These are phyloP conservation scores for Nemania sp. DNA, from an alignment of 2,329 filamentous ascomycete genomes.

Conservation along the genomic window DNA sequence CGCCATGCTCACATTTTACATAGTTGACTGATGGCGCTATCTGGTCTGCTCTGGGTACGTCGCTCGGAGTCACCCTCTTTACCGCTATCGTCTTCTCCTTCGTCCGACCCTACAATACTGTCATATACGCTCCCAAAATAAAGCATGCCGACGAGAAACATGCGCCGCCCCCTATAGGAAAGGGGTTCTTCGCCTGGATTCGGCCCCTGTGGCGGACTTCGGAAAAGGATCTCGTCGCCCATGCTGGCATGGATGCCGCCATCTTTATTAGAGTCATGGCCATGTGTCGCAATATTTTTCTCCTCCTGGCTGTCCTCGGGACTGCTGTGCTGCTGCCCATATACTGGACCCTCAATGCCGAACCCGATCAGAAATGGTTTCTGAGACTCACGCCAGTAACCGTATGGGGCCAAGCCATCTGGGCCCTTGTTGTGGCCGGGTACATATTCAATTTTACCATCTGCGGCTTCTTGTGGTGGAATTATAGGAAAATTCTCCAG, in stretches of 20 bases:
- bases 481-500: conserved; percentile 73
- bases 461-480: conserved; percentile 83
- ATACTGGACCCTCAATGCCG: conserved; percentile 62
- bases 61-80: conserved; percentile 71
- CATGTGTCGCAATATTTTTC: conserved; percentile 93
- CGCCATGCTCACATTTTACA: conserved; percentile 11
- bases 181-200: conserved; percentile 87
- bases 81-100: conserved; percentile 84
- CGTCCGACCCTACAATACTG: conserved; percentile 84
- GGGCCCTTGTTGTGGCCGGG: conserved; percentile 62
- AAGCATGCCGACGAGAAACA: conserved; percentile 92
- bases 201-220: conserved; percentile 74
- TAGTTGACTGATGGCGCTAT: conserved; percentile 63
- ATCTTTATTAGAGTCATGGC: conserved; percentile 85
- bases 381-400: conserved; percentile 62
- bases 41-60: conserved; percentile 78
- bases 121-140: conserved; percentile 91
- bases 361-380: conserved; percentile 51
- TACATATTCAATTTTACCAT: conserved; percentile 75
- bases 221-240: conserved; percentile 76
- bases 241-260: conserved; percentile 87
- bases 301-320: conserved; percentile 70
- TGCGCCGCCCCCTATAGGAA: conserved; percentile 82
- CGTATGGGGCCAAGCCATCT: conserved; percentile 56
- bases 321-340: conserved; percentile 80